Evolutionary conservation across 768 basidiomycete genomes (phyloP).

Genomic region (Leccinum obscurum): DNA sequence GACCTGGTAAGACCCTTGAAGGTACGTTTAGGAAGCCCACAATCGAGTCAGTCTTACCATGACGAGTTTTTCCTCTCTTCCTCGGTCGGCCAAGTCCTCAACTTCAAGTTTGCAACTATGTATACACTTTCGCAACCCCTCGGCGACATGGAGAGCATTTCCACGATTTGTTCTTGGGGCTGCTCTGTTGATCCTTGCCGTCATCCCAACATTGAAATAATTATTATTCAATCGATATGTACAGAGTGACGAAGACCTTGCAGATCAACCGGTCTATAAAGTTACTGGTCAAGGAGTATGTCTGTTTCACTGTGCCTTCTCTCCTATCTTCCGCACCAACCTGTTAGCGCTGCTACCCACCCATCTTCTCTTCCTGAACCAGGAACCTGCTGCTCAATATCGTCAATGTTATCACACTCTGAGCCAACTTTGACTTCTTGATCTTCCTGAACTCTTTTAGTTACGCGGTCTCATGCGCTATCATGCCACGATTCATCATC

Average conservation of each 20-base stretch:
- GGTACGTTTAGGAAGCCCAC: not conserved
- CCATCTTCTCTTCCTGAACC: not conserved
- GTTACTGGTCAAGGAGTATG: not conserved
- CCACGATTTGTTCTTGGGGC: not conserved
- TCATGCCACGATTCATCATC: slow-evolving; percentile 1
- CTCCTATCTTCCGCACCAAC: not conserved
- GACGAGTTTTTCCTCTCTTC: not conserved
- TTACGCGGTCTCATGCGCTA: not conserved
- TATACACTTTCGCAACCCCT: not conserved
- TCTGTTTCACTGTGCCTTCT: not conserved
- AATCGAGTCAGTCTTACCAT: not conserved
- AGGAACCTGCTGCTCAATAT: not conserved
- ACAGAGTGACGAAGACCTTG: not conserved
- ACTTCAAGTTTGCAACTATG: not conserved
- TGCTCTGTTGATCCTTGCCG: not conserved
- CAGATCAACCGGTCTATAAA: not conserved
- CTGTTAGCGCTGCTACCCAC: not conserved
- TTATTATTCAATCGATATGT: not conserved
- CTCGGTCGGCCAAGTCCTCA: not conserved
- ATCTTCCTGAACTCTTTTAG: not conserved
- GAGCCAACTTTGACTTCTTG: not conserved
- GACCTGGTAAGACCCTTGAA: not conserved
- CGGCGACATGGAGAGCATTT: not conserved
- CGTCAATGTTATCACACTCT: not conserved
- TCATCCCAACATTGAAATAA: not conserved